Evolutionary conservation across 345 rosid species (phyloP).

Genomic region (Eucalyptus globulus): DNA sequence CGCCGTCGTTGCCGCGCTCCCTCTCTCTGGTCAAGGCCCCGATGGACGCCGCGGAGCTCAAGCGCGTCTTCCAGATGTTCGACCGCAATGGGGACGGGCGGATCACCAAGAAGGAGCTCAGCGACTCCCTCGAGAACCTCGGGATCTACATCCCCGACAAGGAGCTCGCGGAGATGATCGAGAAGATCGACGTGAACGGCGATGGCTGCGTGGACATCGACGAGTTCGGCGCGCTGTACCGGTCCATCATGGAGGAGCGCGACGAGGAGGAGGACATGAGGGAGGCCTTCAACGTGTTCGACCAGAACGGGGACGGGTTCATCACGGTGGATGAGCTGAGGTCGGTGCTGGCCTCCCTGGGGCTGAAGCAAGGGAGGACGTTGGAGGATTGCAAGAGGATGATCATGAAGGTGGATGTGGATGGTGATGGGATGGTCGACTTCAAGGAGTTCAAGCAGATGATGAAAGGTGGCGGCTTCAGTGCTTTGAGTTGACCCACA

Average conservation of each 20-base stretch:
- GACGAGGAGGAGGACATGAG: constrained; percentile 65
- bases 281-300: constrained; percentile 88
- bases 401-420: constrained; percentile 72
- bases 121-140: constrained; percentile 48
- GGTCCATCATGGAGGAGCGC: constrained; percentile 36
- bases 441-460: constrained; percentile 25
- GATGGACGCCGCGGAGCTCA: constrained; percentile 49
- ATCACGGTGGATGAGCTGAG: constrained; percentile 73
- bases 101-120: constrained; percentile 56
- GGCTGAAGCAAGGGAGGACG: constrained; percentile 64
- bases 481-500: background rate
- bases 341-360: constrained; percentile 58
- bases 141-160: constrained; percentile 55
- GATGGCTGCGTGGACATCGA: constrained; percentile 35
- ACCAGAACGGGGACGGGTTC: constrained; percentile 75
- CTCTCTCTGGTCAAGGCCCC: background rate
- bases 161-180: constrained; percentile 29
- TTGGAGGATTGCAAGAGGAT: constrained; percentile 67
- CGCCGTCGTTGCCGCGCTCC: background rate
- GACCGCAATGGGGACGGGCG: constrained; percentile 74
- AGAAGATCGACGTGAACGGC: constrained; percentile 1
- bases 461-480: constrained; percentile 26
- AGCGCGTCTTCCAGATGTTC: constrained; percentile 68
- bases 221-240: constrained; percentile 58
- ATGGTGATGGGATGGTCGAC: constrained; percentile 83